phyloP scores from a whole-genome alignment of 371 early-diverging fungal genomes.

The Mucor lusitanicus region DNA sequence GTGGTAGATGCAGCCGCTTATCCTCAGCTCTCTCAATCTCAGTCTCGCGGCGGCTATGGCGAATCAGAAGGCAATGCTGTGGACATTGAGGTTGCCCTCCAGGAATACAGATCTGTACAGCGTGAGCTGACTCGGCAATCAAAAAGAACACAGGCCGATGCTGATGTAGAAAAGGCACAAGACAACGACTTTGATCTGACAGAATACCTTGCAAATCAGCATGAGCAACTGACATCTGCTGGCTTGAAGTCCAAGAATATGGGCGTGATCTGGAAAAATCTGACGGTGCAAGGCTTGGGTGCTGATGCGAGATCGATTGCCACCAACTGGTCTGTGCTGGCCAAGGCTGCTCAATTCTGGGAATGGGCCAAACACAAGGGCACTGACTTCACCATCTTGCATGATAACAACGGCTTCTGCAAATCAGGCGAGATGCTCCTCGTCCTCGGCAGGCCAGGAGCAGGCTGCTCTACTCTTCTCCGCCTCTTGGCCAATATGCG shows the following conservation, averaged over 20 bases:
- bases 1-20: background rate
- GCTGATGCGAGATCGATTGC: constrained; percentile 43
- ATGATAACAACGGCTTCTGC: constrained; percentile 60
- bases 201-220: constrained; percentile 23
- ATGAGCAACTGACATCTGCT: constrained; percentile 26
- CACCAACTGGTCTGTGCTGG: constrained; percentile 21
- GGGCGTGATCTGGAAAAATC: constrained; percentile 48
- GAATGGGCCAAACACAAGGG: constrained; percentile 24
- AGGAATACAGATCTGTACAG: constrained; percentile 39
- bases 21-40: background rate
- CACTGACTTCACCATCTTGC: constrained; percentile 38
- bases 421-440: constrained; percentile 72
- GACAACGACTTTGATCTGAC: constrained; percentile 35
- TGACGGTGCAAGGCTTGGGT: constrained; percentile 44
- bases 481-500: constrained; percentile 69
- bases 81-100: constrained; percentile 37
- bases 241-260: constrained; percentile 48
- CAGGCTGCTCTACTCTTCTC: constrained; percentile 59
- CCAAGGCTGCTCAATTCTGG: constrained; percentile 25
- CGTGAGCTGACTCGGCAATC: constrained; percentile 45
- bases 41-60: constrained; percentile 30
- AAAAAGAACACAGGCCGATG: background rate
- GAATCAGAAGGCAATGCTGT: constrained; percentile 46
- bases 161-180: background rate
- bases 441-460: constrained; percentile 49